Percentiles rank a stretch among this genome's conserved stretches.
These are phyloP conservation scores for Lithospermum erythrorhizon DNA, from an alignment of 257 asterid species.

Conservation along the genomic window DNA sequence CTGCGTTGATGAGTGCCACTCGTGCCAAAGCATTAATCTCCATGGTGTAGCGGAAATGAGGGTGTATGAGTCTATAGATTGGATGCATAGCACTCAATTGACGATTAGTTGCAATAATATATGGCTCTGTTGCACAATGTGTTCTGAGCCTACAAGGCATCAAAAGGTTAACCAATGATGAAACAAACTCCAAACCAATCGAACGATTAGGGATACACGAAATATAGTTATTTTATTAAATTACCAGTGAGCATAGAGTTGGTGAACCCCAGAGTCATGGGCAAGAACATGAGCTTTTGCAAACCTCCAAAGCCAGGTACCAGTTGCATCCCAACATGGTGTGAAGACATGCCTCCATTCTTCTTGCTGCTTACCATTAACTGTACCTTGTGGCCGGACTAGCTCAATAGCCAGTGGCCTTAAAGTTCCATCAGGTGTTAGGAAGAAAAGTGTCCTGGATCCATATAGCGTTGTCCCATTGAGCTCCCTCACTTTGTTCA, in stretches of 20 bases:
- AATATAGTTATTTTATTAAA: not conserved
- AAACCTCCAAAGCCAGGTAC: constrained; percentile 67
- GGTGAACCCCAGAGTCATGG: constrained; percentile 72
- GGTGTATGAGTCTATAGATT: constrained; percentile 50
- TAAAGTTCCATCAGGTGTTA: constrained; percentile 35
- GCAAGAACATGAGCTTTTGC: constrained; percentile 70
- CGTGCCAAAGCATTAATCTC: constrained; percentile 79
- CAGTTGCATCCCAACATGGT: constrained; percentile 43
- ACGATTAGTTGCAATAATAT: constrained; percentile 58
- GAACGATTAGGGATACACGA: not conserved
- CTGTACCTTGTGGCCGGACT: constrained; percentile 35
- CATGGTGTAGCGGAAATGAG: constrained; percentile 82
- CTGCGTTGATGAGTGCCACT: constrained; percentile 36
- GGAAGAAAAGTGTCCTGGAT: constrained; percentile 62
- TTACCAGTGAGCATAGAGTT: constrained; percentile 72
- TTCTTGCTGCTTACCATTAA: constrained; percentile 35
- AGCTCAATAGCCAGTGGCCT: constrained; percentile 71
- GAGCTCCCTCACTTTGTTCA: constrained; percentile 46
- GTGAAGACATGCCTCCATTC: constrained; percentile 44
- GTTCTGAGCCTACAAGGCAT: constrained; percentile 53
- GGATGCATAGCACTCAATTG: constrained; percentile 84
- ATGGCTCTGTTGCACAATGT: constrained; percentile 68
- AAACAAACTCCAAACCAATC: not conserved
- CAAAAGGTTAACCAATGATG: not conserved
- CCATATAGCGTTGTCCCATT: constrained; percentile 57